phyloP scores from a whole-genome alignment of 148 eudicot genomes.

The Silene conica region DNA sequence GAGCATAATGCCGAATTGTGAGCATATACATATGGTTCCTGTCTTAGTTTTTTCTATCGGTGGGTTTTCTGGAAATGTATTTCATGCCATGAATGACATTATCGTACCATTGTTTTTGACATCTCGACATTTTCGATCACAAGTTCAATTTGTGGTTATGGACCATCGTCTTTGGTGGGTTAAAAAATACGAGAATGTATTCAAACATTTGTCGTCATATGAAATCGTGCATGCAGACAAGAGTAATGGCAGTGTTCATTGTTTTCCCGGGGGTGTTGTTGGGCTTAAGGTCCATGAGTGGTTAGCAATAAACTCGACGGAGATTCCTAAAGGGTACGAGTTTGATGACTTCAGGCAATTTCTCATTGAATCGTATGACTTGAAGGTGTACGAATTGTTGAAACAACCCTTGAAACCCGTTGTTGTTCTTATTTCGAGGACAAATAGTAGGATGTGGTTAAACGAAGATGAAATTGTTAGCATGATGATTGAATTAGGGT shows the following conservation, averaged over 20 bases:
- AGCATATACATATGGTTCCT: constrained; percentile 41
- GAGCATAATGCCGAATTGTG: constrained; percentile 25
- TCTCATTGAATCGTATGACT: constrained; percentile 27
- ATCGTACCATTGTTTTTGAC: constrained; percentile 59
- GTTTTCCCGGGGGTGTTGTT: constrained; percentile 48
- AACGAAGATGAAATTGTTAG: constrained; percentile 40
- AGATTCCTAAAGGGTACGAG: constrained; percentile 31
- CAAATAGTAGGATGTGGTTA: constrained; percentile 28
- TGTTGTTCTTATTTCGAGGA: constrained; percentile 44
- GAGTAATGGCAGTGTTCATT: constrained; percentile 34
- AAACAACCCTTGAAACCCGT: constrained; percentile 14
- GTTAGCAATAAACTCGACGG: constrained; percentile 27
- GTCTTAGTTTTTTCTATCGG: constrained; percentile 51
- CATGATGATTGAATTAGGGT: constrained; percentile 45
- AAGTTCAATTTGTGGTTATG: constrained; percentile 33
- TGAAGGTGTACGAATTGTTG: constrained; percentile 13
- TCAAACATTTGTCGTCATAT: constrained; percentile 33
- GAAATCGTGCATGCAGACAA: constrained; percentile 31
- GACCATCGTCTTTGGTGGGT: constrained; percentile 36
- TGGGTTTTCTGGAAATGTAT: constrained; percentile 44
- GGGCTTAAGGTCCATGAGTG: constrained; percentile 45
- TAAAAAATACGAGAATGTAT: constrained; percentile 24
- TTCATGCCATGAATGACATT: constrained; percentile 53
- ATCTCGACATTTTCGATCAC: constrained; percentile 31
- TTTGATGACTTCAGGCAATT: constrained; percentile 33